phyloP scores from a whole-genome alignment of 2,329 filamentous ascomycete genomes.

The Drechslera avenae region DNA sequence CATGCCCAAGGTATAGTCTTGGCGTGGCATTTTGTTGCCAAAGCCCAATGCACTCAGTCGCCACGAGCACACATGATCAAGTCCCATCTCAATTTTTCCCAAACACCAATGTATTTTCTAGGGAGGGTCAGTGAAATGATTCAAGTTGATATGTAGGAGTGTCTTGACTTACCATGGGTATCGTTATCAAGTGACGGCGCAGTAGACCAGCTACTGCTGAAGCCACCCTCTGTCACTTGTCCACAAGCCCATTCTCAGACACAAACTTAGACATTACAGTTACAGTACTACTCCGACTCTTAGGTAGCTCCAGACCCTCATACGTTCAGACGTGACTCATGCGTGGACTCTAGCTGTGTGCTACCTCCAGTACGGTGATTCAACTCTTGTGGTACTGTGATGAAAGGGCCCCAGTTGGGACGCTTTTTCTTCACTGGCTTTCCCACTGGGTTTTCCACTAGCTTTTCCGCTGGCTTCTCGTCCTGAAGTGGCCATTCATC shows the following conservation, averaged over 20 bases:
- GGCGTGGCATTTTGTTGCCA: too few species aligned
- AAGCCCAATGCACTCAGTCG: too few species aligned
- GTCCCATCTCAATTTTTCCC: too few species aligned
- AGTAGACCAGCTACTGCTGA: constrained; percentile 33
- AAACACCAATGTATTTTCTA: too few species aligned
- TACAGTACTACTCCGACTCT: neutral
- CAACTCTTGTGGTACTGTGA: constrained; percentile 42
- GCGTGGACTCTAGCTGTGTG: constrained; percentile 20
- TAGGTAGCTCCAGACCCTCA: constrained; percentile 1
- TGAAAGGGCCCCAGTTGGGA: constrained; percentile 40
- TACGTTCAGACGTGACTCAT: too few species aligned
- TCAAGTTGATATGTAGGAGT: neutral
- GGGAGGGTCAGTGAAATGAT: neutral
- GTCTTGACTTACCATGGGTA: constrained; percentile 4
- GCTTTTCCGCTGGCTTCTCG: neutral
- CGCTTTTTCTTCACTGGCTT: constrained; percentile 18
- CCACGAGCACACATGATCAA: too few species aligned
- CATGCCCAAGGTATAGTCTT: too few species aligned
- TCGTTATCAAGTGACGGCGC: constrained; percentile 11
- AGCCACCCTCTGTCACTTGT: neutral
- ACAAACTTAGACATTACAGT: neutral
- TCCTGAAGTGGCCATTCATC: constrained; percentile 29
- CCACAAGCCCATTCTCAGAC: neutral
- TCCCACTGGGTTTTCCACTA: neutral
- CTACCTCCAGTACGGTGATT: constrained; percentile 31